Evolutionary conservation across 805 yeast species (phyloP).

Genomic region (Candida taoyuanica): DNA sequence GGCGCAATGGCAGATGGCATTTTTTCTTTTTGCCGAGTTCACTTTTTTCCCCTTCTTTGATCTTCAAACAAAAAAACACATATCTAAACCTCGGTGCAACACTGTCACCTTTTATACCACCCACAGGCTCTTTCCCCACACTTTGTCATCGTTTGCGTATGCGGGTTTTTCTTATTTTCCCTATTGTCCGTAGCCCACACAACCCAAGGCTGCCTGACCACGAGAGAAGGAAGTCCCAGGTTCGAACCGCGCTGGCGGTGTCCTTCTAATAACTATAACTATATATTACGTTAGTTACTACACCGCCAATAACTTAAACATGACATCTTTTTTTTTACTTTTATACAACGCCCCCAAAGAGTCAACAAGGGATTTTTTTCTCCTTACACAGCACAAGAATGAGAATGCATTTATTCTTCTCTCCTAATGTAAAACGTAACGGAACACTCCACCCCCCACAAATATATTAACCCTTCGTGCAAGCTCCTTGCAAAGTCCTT

Average conservation of each 20-base stretch:
- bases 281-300: too few relatives aligned
- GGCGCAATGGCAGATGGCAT: background rate
- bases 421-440: constrained; percentile 14
- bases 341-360: constrained; percentile 12
- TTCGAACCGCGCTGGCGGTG: constrained; percentile 3
- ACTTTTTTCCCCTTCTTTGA: too few relatives aligned
- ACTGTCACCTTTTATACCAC: too few relatives aligned
- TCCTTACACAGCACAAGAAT: background rate
- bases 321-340: constrained; percentile 14
- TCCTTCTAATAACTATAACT: background rate
- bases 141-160: too few relatives aligned
- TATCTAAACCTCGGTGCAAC: too few relatives aligned
- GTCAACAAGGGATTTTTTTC: background rate
- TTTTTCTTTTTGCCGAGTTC: too few relatives aligned
- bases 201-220: too few relatives aligned
- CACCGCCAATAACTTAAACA: constrained; percentile 4
- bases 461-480: constrained; percentile 11
- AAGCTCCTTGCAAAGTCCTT: constrained; percentile 33
- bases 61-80: too few relatives aligned
- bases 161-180: too few relatives aligned
- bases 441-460: constrained; percentile 8
- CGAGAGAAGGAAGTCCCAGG: background rate
- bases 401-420: too few relatives aligned
- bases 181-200: constrained; percentile 2
- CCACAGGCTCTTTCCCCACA: constrained; percentile 11